A percentile compares a stretch with the other conserved stretches of the same genome.
Conservation (phyloP, 2,329 filamentous ascomycete species). For the Ascochyta koolunga region DNA sequence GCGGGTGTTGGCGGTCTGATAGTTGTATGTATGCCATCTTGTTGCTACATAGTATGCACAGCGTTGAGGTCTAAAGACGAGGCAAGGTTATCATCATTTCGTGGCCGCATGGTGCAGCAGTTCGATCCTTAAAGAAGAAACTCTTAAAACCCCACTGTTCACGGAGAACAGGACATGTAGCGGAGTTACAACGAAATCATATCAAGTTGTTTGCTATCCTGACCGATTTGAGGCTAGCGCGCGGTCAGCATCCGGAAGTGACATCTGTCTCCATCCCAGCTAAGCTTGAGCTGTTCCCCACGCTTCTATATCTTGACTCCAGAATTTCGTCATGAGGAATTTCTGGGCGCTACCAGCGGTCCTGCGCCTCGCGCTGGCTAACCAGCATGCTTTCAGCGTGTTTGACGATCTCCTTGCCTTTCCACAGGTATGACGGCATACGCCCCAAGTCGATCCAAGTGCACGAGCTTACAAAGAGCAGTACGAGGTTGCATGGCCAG, state of each 20-base stretch:
- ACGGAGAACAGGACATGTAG: not conserved
- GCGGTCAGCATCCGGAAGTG: constrained; percentile 26
- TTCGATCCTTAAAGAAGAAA: not conserved
- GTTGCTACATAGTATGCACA: not conserved
- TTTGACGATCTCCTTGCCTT: constrained; percentile 87
- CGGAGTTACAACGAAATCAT: not conserved
- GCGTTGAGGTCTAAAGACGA: not conserved
- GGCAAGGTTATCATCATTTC: not conserved
- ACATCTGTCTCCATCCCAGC: constrained; percentile 39
- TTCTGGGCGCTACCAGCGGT: constrained; percentile 57
- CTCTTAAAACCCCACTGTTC: too few relatives aligned
- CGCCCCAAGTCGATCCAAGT: not conserved
- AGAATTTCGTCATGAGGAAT: constrained; percentile 48
- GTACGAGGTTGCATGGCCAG: constrained; percentile 80
- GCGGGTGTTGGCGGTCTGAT: constrained; percentile 9
- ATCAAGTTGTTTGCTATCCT: not conserved
- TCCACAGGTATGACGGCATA: constrained; percentile 70
- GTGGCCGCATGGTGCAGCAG: not conserved
- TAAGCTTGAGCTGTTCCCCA: not conserved
- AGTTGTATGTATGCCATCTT: not conserved
- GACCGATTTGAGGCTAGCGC: constrained; percentile 12
- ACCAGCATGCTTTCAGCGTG: constrained; percentile 75
- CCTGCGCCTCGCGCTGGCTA: constrained; percentile 57
- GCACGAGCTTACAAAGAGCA: constrained; percentile 48
- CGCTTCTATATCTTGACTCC: not conserved